Evolutionary conservation across 169 alveolate species (phyloP).

Genomic region (Eimeria brunetti): DNA sequence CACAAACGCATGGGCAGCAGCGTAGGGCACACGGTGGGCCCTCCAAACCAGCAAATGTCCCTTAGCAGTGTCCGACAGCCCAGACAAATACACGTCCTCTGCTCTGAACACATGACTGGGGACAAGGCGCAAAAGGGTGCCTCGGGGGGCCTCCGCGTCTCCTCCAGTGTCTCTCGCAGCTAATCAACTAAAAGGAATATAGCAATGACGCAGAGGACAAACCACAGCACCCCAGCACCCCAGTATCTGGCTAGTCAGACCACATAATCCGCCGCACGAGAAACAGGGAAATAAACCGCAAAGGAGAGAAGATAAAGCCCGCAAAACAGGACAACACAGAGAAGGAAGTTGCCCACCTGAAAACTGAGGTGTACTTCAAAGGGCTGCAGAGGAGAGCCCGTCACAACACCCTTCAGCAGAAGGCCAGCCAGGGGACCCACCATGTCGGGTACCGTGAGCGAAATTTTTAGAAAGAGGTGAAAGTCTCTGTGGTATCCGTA

Average conservation of each 20-base stretch:
- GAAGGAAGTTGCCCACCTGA: constrained; percentile 1
- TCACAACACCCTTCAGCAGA: constrained; percentile 68
- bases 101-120: background rate
- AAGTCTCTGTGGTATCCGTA: constrained; percentile 73
- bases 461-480: constrained; percentile 52
- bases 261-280: background rate
- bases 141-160: background rate
- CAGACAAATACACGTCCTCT: background rate
- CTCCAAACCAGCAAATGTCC: background rate
- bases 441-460: constrained; percentile 39
- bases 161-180: background rate
- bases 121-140: background rate
- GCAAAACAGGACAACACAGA: background rate
- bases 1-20: background rate
- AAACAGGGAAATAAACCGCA: background rate
- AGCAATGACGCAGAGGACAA: background rate
- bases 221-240: background rate
- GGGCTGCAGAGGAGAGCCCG: constrained; percentile 77
- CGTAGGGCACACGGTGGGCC: background rate
- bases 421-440: constrained; percentile 68
- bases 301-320: background rate
- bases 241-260: background rate
- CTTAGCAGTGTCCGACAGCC: background rate
- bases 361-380: constrained; percentile 73
- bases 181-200: background rate